These are phyloP conservation scores for Hypomyces perniciosus DNA, from an alignment of 2,329 filamentous ascomycete genomes.

Conservation along the genomic window DNA sequence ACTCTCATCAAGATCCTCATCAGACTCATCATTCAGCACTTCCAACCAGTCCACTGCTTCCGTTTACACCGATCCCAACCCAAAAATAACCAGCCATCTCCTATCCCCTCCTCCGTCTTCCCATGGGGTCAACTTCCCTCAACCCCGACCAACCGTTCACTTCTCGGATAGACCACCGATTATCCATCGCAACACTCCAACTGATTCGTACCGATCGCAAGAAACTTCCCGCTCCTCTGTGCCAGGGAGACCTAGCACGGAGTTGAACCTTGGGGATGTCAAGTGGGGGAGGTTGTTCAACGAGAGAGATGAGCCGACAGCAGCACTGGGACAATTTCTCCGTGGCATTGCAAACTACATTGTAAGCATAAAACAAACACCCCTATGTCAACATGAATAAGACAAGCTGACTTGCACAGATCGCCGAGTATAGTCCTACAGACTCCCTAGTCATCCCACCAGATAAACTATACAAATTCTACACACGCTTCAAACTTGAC, in stretches of 20 bases:
- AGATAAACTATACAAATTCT: constrained; percentile 68
- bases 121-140: background rate
- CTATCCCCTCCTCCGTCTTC: background rate
- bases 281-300: constrained; percentile 76
- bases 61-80: background rate
- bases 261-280: constrained; percentile 45
- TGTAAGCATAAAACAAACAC: constrained; percentile 38
- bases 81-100: background rate
- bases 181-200: constrained; percentile 9
- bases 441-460: constrained; percentile 62
- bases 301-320: constrained; percentile 58
- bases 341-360: constrained; percentile 68
- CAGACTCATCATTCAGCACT: background rate
- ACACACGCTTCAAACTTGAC: constrained; percentile 57
- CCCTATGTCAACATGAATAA: background rate
- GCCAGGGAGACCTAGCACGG: background rate
- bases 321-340: constrained; percentile 63
- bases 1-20: background rate
- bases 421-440: constrained; percentile 25
- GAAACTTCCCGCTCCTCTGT: too few species aligned
- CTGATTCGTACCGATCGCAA: too few species aligned
- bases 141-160: constrained; percentile 23
- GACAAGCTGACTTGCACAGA: constrained; percentile 19
- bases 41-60: background rate
- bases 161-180: constrained; percentile 26